These are phyloP conservation scores for Leucocoprinus leucothites DNA, from an alignment of 768 basidiomycete species.

Conservation along the genomic window DNA sequence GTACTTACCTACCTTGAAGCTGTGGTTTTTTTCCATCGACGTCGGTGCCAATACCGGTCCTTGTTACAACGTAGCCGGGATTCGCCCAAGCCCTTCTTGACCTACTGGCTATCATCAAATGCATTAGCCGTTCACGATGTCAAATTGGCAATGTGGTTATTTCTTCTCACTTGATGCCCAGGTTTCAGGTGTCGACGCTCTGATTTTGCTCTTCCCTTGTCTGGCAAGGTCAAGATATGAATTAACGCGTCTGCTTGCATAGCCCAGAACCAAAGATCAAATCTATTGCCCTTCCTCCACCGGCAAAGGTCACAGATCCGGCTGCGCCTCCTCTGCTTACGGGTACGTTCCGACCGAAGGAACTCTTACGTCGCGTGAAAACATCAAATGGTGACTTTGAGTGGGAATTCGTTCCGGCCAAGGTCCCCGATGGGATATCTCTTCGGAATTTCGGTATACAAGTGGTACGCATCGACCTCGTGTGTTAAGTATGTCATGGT, in stretches of 20 bases:
- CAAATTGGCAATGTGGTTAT: no score
- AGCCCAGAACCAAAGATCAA: constrained; percentile 1
- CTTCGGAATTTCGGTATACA: constrained; percentile 89
- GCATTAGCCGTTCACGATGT: no score
- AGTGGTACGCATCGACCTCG: constrained; percentile 40
- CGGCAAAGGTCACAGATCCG: constrained; percentile 18
- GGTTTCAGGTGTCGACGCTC: no score
- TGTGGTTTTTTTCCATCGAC: neutral
- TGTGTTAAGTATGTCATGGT: constrained; percentile 2
- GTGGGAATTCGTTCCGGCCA: constrained; percentile 70
- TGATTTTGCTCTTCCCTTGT: no score
- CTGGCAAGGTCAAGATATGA: neutral
- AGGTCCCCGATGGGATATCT: constrained; percentile 79
- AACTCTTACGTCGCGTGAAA: constrained; percentile 32
- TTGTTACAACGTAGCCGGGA: neutral
- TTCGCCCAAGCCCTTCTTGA: no score
- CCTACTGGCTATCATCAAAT: no score
- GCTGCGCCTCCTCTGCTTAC: constrained; percentile 39
- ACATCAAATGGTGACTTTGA: constrained; percentile 17
- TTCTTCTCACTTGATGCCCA: no score
- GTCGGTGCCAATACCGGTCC: constrained; percentile 1
- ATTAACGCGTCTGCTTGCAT: constrained; percentile 5
- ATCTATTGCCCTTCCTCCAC: neutral
- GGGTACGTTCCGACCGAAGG: constrained; percentile 47
- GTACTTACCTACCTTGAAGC: constrained; percentile 1